phyloP scores from a whole-genome alignment of 768 basidiomycete species.

The Hydnomerulius pinastri region DNA sequence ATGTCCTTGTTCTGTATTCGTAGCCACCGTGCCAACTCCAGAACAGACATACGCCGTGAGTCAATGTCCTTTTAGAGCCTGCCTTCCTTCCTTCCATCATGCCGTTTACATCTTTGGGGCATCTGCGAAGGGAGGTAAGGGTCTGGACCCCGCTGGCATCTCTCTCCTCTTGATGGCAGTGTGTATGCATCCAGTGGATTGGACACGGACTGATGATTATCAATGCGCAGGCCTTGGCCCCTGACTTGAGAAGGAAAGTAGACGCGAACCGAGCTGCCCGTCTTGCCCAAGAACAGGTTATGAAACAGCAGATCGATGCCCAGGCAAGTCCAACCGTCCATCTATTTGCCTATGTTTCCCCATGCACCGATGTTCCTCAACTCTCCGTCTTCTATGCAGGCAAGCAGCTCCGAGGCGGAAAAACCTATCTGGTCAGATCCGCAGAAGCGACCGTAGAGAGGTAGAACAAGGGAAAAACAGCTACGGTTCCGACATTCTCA shows the following conservation, averaged over 20 bases:
- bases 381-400: conserved; percentile 10
- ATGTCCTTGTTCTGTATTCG: conserved; percentile 5
- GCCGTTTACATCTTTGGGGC: not conserved
- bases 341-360: conserved; percentile 4
- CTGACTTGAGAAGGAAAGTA: conserved; percentile 63
- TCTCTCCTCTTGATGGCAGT: not conserved
- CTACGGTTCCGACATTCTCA: not conserved
- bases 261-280: conserved; percentile 58
- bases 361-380: not conserved
- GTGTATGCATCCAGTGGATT: not conserved
- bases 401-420: conserved; percentile 26
- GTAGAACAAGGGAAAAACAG: not conserved
- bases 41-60: conserved; percentile 38
- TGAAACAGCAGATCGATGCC: conserved; percentile 50
- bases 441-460: conserved; percentile 13
- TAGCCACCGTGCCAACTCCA: conserved; percentile 38
- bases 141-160: not conserved
- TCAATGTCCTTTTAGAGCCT: conserved; percentile 3
- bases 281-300: conserved; percentile 52
- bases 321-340: conserved; percentile 44
- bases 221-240: conserved; percentile 54
- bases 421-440: conserved; percentile 38
- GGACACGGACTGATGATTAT: not conserved
- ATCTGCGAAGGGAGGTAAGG: not conserved
- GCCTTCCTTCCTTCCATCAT: not conserved